phyloP scores from a whole-genome alignment of 164 flowering plant genomes.

The Macadamia tetraphylla region DNA sequence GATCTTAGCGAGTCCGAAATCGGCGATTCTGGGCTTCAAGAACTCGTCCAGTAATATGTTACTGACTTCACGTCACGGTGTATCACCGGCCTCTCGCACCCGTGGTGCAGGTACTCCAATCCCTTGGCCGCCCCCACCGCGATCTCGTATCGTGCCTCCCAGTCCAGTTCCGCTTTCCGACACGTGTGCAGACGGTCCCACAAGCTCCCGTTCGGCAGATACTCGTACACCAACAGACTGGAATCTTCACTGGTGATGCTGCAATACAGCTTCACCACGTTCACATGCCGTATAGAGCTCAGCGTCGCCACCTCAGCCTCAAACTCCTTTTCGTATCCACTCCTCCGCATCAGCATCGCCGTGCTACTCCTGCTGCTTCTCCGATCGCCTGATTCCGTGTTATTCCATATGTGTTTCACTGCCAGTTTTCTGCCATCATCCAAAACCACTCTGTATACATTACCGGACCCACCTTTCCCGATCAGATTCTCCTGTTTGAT shows the following conservation, averaged over 20 bases:
- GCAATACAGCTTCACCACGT: conserved; percentile 72
- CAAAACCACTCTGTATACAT: conserved; percentile 39
- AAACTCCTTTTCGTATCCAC: conserved; percentile 32
- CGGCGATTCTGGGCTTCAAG: conserved; percentile 58
- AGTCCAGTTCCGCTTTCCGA: conserved; percentile 38
- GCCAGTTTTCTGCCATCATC: conserved; percentile 40
- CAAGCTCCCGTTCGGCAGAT: conserved; percentile 64
- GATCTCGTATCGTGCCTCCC: conserved; percentile 55
- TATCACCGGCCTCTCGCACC: conserved; percentile 48
- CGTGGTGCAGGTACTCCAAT: conserved; percentile 71
- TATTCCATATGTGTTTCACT: conserved; percentile 67
- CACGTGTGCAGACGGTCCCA: conserved; percentile 64
- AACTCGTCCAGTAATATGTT: conserved; percentile 51
- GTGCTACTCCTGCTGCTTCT: conserved; percentile 21
- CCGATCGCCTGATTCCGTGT: conserved; percentile 12
- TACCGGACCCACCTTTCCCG: conserved; percentile 50
- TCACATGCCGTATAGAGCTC: conserved; percentile 66
- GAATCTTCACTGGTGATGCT: conserved; percentile 73
- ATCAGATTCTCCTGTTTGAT: conserved; percentile 49
- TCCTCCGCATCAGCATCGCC: conserved; percentile 28
- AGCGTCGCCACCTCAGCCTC: conserved; percentile 70
- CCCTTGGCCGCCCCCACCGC: conserved; percentile 76
- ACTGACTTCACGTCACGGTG: conserved; percentile 72
- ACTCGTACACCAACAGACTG: conserved; percentile 65
- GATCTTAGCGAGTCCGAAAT: conserved; percentile 61